phyloP scores from a whole-genome alignment of 164 flowering plant genomes.

The Chimonanthus salicifolius region DNA sequence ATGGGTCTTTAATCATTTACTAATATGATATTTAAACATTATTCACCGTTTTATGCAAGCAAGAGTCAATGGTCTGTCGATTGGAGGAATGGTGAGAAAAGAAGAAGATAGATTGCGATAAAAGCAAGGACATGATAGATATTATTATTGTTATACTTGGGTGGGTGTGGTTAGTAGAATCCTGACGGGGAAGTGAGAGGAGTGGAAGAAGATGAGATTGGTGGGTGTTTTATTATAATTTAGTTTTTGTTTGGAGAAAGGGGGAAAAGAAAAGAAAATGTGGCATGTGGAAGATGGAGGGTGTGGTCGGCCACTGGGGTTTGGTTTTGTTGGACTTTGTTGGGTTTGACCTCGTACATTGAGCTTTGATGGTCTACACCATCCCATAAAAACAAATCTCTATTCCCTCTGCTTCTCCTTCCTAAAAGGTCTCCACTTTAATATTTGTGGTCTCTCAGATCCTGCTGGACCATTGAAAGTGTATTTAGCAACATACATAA shows the following conservation, averaged over 20 bases:
- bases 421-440: neutral
- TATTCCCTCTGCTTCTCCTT: neutral
- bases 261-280: neutral
- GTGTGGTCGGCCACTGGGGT: slow-evolving; percentile 49
- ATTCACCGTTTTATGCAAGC: too few relatives aligned
- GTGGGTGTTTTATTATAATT: neutral
- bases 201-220: neutral
- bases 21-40: too few relatives aligned
- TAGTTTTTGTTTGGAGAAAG: neutral
- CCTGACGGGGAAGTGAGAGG: too few relatives aligned
- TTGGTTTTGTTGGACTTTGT: slow-evolving; percentile 17
- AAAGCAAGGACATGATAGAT: too few relatives aligned
- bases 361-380: slow-evolving; percentile 13
- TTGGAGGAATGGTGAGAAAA: too few relatives aligned
- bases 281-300: slow-evolving; percentile 38
- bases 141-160: too few relatives aligned
- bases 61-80: too few relatives aligned
- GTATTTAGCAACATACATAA: too few relatives aligned
- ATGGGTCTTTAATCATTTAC: too few relatives aligned
- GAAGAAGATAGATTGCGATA: too few relatives aligned
- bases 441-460: too few relatives aligned
- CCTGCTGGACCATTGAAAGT: too few relatives aligned
- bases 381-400: neutral
- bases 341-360: slow-evolving; percentile 43
- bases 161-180: neutral